Base-by-base conservation (phyloP, 2,329 filamentous ascomycete genomes). In the Cadophora gregata region DNA sequence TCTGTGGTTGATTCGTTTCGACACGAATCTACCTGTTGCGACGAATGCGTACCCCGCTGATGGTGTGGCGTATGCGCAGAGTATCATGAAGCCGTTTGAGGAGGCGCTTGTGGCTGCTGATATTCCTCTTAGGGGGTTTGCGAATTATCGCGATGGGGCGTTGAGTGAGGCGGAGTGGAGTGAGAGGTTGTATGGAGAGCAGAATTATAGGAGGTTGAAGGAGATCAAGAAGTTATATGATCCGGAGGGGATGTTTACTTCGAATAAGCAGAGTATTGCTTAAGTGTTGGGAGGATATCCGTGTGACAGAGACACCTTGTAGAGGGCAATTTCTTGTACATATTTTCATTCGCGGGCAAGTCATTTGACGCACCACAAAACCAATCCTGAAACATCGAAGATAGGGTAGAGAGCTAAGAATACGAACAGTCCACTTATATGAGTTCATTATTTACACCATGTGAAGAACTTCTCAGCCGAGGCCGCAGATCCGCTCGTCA, bases 251-350 rank as follows among this genome's bases (percentile, higher is more conserved):
- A 42, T 70, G 25, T 70, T 70, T 33, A 70, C 67, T 12, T 53
- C 59, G 14, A 70, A 70, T 50, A 47, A 29, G 8, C 68, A 70
- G 42, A 68, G 66, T n/a, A 70, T 70, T 47, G 58, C 68, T 10
- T 53, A 21, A 42, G 25, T 42, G 33, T 7, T 10, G 53, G 14
- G 53, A 55, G 19, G 16, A 12, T 1, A 24, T 33, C 7, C 25
- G n/a, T 12, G 6, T 4, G 53, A 36, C 3, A 14, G 8, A 36
- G 19, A 33, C 10, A 33, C 31, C 10, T 5, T 10, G 31, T n/a
- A 38, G 36, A 6, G 31, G 31, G 10, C 5, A 33, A 38, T 9
- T 29, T 55, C 45, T 24, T 38, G 45, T 48, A 48, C 4, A 48
- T 48, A 24, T 3, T 48, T 48, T 48, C n/a, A 5, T n/a, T n/a